phyloP scores from a whole-genome alignment of 805 yeast species.

The Hanseniaspora hatyaiensis region DNA sequence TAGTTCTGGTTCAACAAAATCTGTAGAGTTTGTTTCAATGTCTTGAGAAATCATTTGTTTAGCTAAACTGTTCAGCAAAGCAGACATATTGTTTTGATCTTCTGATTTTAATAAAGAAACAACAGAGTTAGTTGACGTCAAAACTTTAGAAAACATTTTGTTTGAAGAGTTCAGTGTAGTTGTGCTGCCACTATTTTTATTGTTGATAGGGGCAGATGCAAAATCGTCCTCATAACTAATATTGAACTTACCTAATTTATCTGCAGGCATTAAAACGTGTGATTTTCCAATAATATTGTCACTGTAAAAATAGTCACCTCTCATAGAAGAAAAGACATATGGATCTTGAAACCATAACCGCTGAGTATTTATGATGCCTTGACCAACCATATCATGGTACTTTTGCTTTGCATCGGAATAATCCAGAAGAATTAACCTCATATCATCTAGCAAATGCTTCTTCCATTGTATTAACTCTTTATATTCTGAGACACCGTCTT shows the following conservation, averaged over 20 bases:
- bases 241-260: too few relatives aligned
- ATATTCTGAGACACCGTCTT: conserved; percentile 12
- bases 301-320: conserved; percentile 34
- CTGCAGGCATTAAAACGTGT: neutral
- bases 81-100: too few relatives aligned
- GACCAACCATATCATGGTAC: conserved; percentile 48
- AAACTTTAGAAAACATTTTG: too few relatives aligned
- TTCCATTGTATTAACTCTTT: conserved; percentile 13
- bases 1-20: conserved; percentile 28
- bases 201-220: too few relatives aligned
- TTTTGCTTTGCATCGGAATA: conserved; percentile 65
- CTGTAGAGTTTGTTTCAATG: conserved; percentile 32
- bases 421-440: conserved; percentile 39
- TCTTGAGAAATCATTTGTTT: conserved; percentile 38
- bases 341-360: conserved; percentile 62
- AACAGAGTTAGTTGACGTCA: neutral
- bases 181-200: too few relatives aligned
- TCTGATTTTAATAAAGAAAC: neutral
- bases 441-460: conserved; percentile 5
- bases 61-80: conserved; percentile 29
- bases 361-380: conserved; percentile 56
- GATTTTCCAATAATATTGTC: neutral
- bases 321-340: conserved; percentile 54
- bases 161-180: neutral
- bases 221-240: neutral